Evolutionary conservation across 176 grass and related monocot species (phyloP).

Genomic region (Saccharum spontaneum): DNA sequence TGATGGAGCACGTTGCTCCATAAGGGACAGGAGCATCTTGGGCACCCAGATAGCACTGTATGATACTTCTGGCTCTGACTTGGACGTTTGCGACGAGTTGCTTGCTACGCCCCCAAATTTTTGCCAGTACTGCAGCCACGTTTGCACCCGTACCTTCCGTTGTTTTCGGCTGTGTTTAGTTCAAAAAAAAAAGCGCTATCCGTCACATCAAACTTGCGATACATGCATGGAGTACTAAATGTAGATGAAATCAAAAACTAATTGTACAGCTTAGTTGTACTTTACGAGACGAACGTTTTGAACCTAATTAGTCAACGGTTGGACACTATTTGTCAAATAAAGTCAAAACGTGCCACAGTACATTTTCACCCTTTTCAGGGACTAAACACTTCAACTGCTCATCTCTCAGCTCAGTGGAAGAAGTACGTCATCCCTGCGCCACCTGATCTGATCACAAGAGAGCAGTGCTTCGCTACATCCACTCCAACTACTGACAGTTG

Average conservation of each 20-base stretch:
- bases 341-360: no score
- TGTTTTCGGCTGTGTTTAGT: conserved; percentile 39
- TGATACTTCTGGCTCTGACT: conserved; percentile 37
- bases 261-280: no score
- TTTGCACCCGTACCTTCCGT: conserved; percentile 26
- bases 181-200: no score
- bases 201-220: no score
- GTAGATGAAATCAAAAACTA: no score
- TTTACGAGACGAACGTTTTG: no score
- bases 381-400: neutral
- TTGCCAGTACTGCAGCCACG: conserved; percentile 1
- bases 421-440: neutral
- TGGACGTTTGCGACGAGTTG: conserved; percentile 33
- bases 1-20: neutral
- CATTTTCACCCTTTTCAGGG: no score
- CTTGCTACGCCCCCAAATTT: conserved; percentile 28
- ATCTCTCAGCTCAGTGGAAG: neutral
- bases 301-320: no score
- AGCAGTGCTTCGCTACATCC: conserved; percentile 3
- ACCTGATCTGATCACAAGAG: conserved; percentile 16
- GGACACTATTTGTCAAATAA: no score
- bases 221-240: no score
- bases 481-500: neutral
- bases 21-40: conserved; percentile 30
- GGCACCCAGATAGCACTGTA: neutral